A percentile compares a stretch with the other conserved stretches of the same genome.
Conservation (phyloP, 83 land plant species). For the Thuja plicata region DNA sequence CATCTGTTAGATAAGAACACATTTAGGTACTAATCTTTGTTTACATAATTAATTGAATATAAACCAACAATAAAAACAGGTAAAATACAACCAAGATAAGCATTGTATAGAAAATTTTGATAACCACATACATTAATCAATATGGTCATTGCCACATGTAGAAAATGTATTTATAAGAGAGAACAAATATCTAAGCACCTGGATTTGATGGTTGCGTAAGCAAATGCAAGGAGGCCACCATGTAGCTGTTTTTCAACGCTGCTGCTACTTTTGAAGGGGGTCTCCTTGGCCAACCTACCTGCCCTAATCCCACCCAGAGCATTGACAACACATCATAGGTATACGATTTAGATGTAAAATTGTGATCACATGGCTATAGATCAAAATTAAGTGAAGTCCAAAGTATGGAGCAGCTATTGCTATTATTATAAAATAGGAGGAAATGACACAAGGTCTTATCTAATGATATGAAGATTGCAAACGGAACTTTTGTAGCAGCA, state of each 20-base stretch:
- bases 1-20: conserved; percentile 58
- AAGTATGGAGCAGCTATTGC: not conserved
- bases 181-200: conserved; percentile 40
- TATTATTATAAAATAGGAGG: not conserved
- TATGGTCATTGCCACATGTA: not conserved
- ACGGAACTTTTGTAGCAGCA: not conserved
- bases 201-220: conserved; percentile 38
- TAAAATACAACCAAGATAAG: not conserved
- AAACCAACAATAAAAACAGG: conserved; percentile 8
- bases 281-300: conserved; percentile 99
- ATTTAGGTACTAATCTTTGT: conserved; percentile 32
- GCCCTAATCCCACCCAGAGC: conserved; percentile 16
- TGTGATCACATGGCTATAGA: not conserved
- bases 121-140: not conserved
- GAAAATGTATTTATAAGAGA: not conserved
- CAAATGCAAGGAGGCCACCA: conserved; percentile 88
- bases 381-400: not conserved
- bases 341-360: not conserved
- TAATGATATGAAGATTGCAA: not conserved
- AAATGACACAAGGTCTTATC: not conserved
- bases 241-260: conserved; percentile 87
- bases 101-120: not conserved
- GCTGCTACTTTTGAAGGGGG: conserved; percentile 82
- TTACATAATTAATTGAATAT: conserved; percentile 9
- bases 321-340: conserved; percentile 3